A percentile compares a stretch with the other conserved stretches of the same genome.
Evolutionary conservation across 805 yeast genomes (phyloP).

Genomic region (Phaffomyces thermotolerans): DNA sequence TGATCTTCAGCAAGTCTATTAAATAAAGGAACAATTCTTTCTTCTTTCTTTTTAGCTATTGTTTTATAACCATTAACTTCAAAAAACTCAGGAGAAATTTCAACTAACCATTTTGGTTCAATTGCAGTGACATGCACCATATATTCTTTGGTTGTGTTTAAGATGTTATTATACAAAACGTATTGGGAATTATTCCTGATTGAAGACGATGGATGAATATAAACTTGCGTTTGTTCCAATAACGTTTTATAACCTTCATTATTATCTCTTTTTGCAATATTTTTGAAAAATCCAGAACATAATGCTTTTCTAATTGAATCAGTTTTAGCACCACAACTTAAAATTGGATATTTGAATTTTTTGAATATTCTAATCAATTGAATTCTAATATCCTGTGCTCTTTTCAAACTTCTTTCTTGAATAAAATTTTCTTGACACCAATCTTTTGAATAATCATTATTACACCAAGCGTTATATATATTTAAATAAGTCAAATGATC

Average conservation of each 20-base stretch:
- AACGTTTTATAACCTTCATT: constrained; percentile 71
- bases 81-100: constrained; percentile 8
- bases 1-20: constrained; percentile 7
- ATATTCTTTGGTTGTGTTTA: constrained; percentile 80
- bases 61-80: constrained; percentile 10
- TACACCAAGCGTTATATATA: constrained; percentile 74
- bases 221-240: constrained; percentile 66
- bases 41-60: constrained; percentile 11
- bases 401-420: constrained; percentile 67
- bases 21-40: constrained; percentile 9
- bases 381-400: constrained; percentile 73
- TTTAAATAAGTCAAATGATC: constrained; percentile 80
- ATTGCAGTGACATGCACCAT: constrained; percentile 86
- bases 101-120: constrained; percentile 67
- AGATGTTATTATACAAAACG: constrained; percentile 73
- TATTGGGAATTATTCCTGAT: constrained; percentile 65
- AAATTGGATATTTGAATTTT: constrained; percentile 36
- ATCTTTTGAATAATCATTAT: constrained; percentile 42
- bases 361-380: constrained; percentile 59
- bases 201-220: constrained; percentile 82
- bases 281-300: constrained; percentile 62
- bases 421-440: constrained; percentile 83
- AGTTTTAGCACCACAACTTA: constrained; percentile 48
- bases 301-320: constrained; percentile 54
- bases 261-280: constrained; percentile 58